Evolutionary conservation across 2,329 filamentous ascomycete species (phyloP).

Genomic region (Cylindrodendrum hubeiense): DNA sequence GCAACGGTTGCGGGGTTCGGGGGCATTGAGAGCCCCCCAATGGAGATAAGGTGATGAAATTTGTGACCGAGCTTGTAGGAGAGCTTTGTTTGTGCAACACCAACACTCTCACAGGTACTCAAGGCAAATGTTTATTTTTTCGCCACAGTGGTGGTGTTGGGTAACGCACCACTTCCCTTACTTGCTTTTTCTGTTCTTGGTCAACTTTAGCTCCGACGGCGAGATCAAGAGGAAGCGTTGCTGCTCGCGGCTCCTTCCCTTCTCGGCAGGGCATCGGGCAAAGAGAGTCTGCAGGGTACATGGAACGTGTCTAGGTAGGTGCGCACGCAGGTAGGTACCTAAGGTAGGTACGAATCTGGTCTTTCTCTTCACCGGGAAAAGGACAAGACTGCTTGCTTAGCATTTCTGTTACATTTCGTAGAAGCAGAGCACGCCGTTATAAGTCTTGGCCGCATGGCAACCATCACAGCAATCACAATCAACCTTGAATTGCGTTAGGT

Average conservation of each 20-base stretch:
- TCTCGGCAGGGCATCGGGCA: slow-evolving; percentile 25
- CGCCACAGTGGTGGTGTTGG: too few relatives aligned
- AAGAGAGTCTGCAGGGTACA: not conserved
- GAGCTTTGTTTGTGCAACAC: too few relatives aligned
- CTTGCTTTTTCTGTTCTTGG: not conserved
- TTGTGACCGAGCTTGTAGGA: too few relatives aligned
- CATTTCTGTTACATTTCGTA: not conserved
- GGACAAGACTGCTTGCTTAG: not conserved
- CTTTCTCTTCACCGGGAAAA: not conserved
- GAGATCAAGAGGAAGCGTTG: slow-evolving; percentile 21
- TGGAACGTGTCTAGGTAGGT: too few relatives aligned
- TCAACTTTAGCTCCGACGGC: not conserved
- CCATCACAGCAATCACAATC: slow-evolving; percentile 23
- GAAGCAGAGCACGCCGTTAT: not conserved
- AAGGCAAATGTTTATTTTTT: too few relatives aligned
- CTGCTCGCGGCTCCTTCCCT: not conserved
- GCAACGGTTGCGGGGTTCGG: too few relatives aligned
- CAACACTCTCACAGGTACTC: too few relatives aligned
- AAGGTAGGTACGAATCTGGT: too few relatives aligned
- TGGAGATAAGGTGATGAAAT: too few relatives aligned
- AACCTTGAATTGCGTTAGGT: not conserved
- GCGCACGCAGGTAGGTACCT: too few relatives aligned
- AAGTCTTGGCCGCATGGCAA: not conserved
- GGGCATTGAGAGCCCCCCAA: too few relatives aligned
- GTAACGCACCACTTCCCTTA: too few relatives aligned